These are phyloP conservation scores for Dentipellis fragilis DNA, from an alignment of 768 basidiomycete genomes.

Conservation along the genomic window DNA sequence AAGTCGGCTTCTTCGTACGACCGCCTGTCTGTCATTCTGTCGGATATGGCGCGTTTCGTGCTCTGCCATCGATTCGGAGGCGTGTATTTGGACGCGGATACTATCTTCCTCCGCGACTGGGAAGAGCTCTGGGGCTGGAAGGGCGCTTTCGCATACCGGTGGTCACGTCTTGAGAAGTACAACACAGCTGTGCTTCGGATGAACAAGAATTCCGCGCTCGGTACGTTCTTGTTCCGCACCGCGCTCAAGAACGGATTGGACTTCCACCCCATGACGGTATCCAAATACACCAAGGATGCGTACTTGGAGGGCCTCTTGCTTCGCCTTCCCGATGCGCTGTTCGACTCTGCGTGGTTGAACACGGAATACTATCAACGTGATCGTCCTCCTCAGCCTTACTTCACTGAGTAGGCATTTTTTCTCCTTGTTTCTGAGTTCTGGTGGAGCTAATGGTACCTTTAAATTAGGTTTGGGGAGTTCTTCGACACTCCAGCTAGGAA, in stretches of 20 bases:
- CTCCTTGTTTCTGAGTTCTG: not conserved
- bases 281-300: conserved; percentile 84
- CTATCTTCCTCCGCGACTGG: conserved; percentile 94
- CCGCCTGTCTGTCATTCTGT: conserved; percentile 83
- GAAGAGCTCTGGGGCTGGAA: conserved; percentile 97
- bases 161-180: conserved; percentile 87
- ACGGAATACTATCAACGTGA: conserved; percentile 88
- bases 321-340: conserved; percentile 88
- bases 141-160: conserved; percentile 94
- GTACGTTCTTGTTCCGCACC: conserved; percentile 88
- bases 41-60: conserved; percentile 95
- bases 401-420: conserved; percentile 54
- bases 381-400: conserved; percentile 89
- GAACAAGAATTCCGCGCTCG: conserved; percentile 87
- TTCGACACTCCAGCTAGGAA: conserved; percentile 69
- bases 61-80: conserved; percentile 96
- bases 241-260: conserved; percentile 90
- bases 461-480: conserved; percentile 71
- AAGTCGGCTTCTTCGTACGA: conserved; percentile 85
- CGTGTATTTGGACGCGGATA: conserved; percentile 95
- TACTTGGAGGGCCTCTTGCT: conserved; percentile 74
- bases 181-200: conserved; percentile 94
- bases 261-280: conserved; percentile 96
- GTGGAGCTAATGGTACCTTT: conserved; percentile 3
- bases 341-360: conserved; percentile 95